Evolutionary conservation across 164 flowering plant species (phyloP), one percentile per base, ranked within the genome.

Genomic region (Dillenia suffruticosa): DNA sequence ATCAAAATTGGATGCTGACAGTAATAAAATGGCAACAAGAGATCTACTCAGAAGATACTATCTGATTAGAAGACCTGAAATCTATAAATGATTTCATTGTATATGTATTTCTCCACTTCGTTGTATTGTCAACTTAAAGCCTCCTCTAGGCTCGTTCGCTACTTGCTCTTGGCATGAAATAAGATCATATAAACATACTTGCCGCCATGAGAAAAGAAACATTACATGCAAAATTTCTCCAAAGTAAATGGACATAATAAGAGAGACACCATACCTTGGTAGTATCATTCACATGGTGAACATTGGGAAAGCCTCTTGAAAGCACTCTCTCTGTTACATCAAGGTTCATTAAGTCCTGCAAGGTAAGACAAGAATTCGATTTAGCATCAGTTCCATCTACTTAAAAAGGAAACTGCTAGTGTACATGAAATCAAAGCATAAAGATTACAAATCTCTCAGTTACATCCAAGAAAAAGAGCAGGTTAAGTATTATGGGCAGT

Each of bases 291-390:
- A 89, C 83, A 68, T 87, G 98, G 78, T 94, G 98, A 61, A 87
- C 64, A 22, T 77, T 82, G 24, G 96, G 82, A 47, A 67, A 62
- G 44, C 81, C 69, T 75, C 89, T 84, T 54, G 84, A 69, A 57
- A 87, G 84, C 45, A 91, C 64, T 70, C 77, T 82, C 53, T 82
- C 84, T 11, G 72, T 75, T 74, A 75, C 75, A 70, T 89, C 98
- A 77, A 94, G 79, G 68, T 70, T 82, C 93, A 90, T 87, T 87
- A 94, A 70, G 69, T 94, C 97, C 98, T 94, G 70, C 10, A 56
- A 67, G 56, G 53, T 22, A 68, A 54, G 62, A 62, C 62, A 56
- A 24, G 53, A 7, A 22, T 26, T 46, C 44, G 63, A 49, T 60
- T 46, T 12, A 12, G 9, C 9, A n/a, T 10, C 24, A 16, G 22